These are phyloP conservation scores for Neofusicoccum sp. DNA, from an alignment of 2,329 filamentous ascomycete genomes.

Conservation along the genomic window DNA sequence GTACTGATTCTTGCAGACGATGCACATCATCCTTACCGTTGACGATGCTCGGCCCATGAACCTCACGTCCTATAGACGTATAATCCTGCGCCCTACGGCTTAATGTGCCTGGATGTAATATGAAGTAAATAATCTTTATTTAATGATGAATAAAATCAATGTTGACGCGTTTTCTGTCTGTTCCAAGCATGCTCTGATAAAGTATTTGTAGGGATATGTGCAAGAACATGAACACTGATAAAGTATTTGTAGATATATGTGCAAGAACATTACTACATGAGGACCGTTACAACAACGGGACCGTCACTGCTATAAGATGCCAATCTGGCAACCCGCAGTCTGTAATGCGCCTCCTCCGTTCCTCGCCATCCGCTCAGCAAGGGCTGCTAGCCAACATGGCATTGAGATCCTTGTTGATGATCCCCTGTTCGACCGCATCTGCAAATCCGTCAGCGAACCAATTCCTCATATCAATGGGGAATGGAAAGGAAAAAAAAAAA, in stretches of 20 bases:
- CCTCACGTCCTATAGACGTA: slow-evolving; percentile 22
- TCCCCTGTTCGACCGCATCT: slow-evolving; percentile 27
- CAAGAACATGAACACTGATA: too few species aligned
- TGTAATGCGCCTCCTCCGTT: too few species aligned
- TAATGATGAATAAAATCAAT: too few species aligned
- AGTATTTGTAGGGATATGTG: too few species aligned
- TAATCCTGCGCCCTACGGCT: slow-evolving; percentile 17
- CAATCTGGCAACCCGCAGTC: too few species aligned
- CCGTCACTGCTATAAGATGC: too few species aligned
- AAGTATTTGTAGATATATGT: too few species aligned
- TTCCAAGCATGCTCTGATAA: too few species aligned
- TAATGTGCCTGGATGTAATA: not conserved
- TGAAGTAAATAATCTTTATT: too few species aligned
- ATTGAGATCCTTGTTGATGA: slow-evolving; percentile 28
- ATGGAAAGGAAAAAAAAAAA: slow-evolving; percentile 37
- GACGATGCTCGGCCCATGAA: slow-evolving; percentile 21
- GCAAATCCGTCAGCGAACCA: not conserved
- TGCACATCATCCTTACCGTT: slow-evolving; percentile 23
- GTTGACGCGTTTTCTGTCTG: too few species aligned
- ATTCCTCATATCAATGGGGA: not conserved
- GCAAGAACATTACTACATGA: too few species aligned
- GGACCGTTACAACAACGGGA: too few species aligned
- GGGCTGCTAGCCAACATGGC: slow-evolving; percentile 1
- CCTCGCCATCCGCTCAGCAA: not conserved
- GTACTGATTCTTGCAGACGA: slow-evolving; percentile 17